These are phyloP conservation scores for Fraxinus paxiana DNA, from an alignment of 305 asterid genomes.

Conservation along the genomic window DNA sequence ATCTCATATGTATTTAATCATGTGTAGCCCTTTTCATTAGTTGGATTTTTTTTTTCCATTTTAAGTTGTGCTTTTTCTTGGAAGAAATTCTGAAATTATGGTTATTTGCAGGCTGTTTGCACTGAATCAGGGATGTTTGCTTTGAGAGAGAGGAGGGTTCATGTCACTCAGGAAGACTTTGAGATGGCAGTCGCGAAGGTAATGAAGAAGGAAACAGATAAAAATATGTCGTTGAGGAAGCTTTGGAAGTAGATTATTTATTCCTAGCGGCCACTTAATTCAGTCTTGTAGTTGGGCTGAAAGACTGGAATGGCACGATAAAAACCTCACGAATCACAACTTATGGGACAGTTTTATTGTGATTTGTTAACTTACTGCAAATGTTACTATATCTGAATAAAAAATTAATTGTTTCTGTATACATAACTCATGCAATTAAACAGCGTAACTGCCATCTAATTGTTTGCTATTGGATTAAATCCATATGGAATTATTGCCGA, in stretches of 20 bases:
- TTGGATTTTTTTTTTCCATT: neutral
- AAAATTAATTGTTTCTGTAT: neutral
- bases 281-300: neutral
- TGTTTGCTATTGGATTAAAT: slow-evolving; percentile 20
- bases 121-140: slow-evolving; percentile 98
- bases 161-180: slow-evolving; percentile 89
- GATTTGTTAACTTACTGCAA: neutral
- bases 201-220: slow-evolving; percentile 91
- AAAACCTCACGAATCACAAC: neutral
- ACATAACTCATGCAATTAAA: neutral
- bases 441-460: neutral
- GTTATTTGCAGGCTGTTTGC: slow-evolving; percentile 68
- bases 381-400: neutral
- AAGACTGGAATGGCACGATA: neutral
- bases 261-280: neutral
- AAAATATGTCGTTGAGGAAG: slow-evolving; percentile 87
- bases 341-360: neutral
- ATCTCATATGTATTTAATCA: neutral
- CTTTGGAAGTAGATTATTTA: slow-evolving; percentile 62
- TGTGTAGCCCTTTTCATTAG: neutral
- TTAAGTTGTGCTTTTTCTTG: neutral
- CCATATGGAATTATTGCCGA: slow-evolving; percentile 33
- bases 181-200: slow-evolving; percentile 97
- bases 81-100: neutral
- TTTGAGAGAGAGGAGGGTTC: slow-evolving; percentile 86